Evolutionary conservation across 225 moss, liverwort and hornwort genomes (phyloP).

Genomic region (Lunularia cruciata): DNA sequence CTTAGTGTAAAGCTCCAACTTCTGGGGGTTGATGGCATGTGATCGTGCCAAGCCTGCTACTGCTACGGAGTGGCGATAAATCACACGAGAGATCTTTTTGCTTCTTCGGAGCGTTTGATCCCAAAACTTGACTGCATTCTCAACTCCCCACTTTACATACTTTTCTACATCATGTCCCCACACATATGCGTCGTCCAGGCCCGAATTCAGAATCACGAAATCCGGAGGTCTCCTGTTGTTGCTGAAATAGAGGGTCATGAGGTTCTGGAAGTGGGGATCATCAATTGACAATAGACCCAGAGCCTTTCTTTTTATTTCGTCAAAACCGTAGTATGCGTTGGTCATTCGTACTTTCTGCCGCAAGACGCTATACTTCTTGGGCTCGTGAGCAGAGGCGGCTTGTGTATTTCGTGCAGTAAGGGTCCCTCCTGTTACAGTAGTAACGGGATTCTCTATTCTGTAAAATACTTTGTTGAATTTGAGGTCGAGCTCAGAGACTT

Average conservation of each 20-base stretch:
- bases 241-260: constrained; percentile 14
- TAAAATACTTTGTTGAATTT: constrained; percentile 14
- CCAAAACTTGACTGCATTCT: constrained; percentile 23
- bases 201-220: constrained; percentile 33
- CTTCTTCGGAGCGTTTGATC: background rate
- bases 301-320: background rate
- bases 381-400: no score
- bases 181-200: constrained; percentile 42
- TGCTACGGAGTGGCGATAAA: constrained; percentile 29
- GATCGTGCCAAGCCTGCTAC: constrained; percentile 20
- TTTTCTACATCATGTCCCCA: constrained; percentile 21
- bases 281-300: constrained; percentile 11
- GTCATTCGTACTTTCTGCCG: constrained; percentile 28
- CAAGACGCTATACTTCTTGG: no score
- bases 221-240: constrained; percentile 16
- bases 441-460: constrained; percentile 1
- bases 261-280: constrained; percentile 7
- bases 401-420: no score
- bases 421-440: no score
- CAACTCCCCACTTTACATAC: constrained; percentile 14
- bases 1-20: constrained; percentile 26
- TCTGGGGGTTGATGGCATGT: constrained; percentile 32
- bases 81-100: constrained; percentile 17
- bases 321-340: constrained; percentile 29
- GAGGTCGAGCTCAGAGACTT: constrained; percentile 1